A percentile compares a stretch with the other conserved stretches of the same genome.
Conservation (phyloP, 2,329 filamentous ascomycete genomes). For the Fusarium equiseti region DNA sequence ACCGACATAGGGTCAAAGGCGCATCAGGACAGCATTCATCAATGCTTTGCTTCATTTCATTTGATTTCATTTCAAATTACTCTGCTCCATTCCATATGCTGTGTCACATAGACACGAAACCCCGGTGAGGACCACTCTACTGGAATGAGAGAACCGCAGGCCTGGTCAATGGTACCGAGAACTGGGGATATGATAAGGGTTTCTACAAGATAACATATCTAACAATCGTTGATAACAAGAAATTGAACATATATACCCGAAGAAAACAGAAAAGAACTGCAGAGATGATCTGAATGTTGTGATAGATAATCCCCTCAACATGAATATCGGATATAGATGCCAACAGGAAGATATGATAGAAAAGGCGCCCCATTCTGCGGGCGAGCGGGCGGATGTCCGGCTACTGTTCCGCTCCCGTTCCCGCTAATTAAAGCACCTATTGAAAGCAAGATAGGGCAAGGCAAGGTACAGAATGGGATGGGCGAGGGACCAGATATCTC, state of each 20-base stretch:
- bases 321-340: neutral
- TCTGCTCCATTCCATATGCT: constrained; percentile 17
- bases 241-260: constrained; percentile 17
- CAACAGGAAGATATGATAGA: neutral
- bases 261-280: neutral
- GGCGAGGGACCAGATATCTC: constrained; percentile 7
- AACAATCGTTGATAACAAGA: constrained; percentile 26
- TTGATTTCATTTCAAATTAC: constrained; percentile 10
- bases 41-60: constrained; percentile 27
- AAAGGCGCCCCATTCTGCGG: constrained; percentile 7
- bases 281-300: neutral
- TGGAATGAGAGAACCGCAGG: constrained; percentile 33
- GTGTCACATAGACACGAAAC: constrained; percentile 37
- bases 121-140: constrained; percentile 35
- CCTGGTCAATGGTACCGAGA: constrained; percentile 34
- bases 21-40: constrained; percentile 38
- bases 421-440: constrained; percentile 23
- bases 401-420: constrained; percentile 13
- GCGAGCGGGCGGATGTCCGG: constrained; percentile 27
- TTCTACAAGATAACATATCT: constrained; percentile 6
- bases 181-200: constrained; percentile 4
- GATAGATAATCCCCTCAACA: neutral
- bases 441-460: constrained; percentile 5
- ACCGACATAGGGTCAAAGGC: constrained; percentile 26
- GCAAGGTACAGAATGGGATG: neutral